phyloP scores from a whole-genome alignment of 1,284 basidiomycete genomes.

The Ustilago vetiveriae region DNA sequence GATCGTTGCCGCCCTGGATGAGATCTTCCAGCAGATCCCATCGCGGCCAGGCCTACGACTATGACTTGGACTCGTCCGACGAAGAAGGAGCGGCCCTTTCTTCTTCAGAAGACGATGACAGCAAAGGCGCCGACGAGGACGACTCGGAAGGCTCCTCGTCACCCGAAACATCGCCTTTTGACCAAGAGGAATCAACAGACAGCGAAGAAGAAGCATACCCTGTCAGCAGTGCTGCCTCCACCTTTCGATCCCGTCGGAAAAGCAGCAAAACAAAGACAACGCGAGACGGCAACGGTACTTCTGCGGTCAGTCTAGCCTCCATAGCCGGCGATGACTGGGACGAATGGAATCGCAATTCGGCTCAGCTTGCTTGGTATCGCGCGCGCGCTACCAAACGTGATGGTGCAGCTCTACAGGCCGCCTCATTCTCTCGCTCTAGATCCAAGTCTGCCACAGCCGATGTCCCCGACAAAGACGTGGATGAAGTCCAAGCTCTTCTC shows the following conservation, averaged over 20 bases:
- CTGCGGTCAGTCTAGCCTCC: constrained; percentile 19
- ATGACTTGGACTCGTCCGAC: constrained; percentile 27
- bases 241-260: not conserved
- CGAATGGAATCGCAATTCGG: constrained; percentile 42
- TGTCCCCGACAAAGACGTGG: constrained; percentile 29
- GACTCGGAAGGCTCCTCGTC: constrained; percentile 21
- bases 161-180: constrained; percentile 28
- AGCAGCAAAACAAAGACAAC: not conserved
- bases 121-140: constrained; percentile 4
- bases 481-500: constrained; percentile 54
- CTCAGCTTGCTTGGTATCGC: constrained; percentile 25
- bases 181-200: constrained; percentile 22
- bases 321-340: constrained; percentile 40
- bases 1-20: constrained; percentile 37
- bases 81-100: constrained; percentile 29
- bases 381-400: constrained; percentile 7
- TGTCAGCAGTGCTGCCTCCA: constrained; percentile 19
- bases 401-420: not conserved
- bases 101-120: constrained; percentile 23
- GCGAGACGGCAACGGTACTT: constrained; percentile 1
- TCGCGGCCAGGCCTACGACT: constrained; percentile 11
- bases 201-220: constrained; percentile 46
- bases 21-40: constrained; percentile 7
- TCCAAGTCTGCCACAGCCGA: constrained; percentile 8
- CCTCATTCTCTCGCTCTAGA: constrained; percentile 1